Base-by-base conservation (phyloP, 768 basidiomycete genomes). In the Amanita rubescens region DNA sequence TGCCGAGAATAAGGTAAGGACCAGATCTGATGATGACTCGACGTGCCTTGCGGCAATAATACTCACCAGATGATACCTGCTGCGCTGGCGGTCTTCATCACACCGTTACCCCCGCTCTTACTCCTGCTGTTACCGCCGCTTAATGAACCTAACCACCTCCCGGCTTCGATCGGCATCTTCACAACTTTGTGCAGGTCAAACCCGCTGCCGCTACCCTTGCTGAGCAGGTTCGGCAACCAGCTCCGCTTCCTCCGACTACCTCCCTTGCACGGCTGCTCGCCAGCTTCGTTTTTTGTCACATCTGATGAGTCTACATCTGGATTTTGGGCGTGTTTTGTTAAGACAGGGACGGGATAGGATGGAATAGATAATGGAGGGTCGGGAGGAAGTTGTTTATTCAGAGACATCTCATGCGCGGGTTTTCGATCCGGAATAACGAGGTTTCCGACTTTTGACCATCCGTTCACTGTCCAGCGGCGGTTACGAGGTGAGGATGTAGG, bases 381-480 rank as follows among this genome's bases (percentile, higher is more conserved):
- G 8, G 52, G 14, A 10, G 52, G 25, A 15, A 19, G 43, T 2
- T 34, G 20, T 22, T 53, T 32, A n/a, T 51, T 30, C 5, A 30
- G 49, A 1, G 43, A 24, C 10, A n/a, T 15, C n/a, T 53, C n/a
- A n/a, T 11, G 32, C 7, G 32, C 32, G 20, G 22, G 52, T 46
- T 33, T 35, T 24, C 52, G 27, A 5, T 53, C 51, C 10, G 52
- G 42, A 19, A 30, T 53, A 5, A 45, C 32, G 10, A 53, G 17
- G 4, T 20, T 33, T 10, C 44, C 15, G 0, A 35, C 43, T 42
- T 46, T 53, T 10, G 43, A 37, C 42, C 42, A 46, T 38, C 52
- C 52, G 37, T 43, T 53, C 17, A 53, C 52, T 8, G 52, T 53
- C 52, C 52, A 53, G 4, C 52, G 52, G 24, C 52, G 52, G 34